Conservation (phyloP, 2,329 filamentous ascomycete species). For the Camillea tinctor region DNA sequence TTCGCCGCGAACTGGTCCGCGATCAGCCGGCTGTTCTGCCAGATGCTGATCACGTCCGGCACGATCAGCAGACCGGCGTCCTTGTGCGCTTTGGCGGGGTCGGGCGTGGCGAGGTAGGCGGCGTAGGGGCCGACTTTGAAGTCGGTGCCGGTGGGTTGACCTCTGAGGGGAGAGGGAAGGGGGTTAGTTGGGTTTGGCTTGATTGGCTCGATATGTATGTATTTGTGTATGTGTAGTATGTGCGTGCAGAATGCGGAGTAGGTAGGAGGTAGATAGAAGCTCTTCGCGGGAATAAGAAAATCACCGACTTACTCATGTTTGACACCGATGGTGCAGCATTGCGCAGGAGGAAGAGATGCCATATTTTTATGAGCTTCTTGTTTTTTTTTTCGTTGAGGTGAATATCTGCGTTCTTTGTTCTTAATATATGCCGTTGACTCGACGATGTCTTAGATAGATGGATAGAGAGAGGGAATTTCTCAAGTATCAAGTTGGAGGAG, state of each 20-base stretch:
- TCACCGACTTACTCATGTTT: conserved; percentile 50
- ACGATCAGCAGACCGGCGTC: conserved; percentile 45
- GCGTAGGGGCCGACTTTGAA: conserved; percentile 48
- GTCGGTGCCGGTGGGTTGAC: conserved; percentile 44
- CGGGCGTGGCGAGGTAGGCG: conserved; percentile 51
- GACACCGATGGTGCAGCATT: conserved; percentile 53
- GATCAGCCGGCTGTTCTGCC: conserved; percentile 62
- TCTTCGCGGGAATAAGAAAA: neutral
- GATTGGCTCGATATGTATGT: neutral
- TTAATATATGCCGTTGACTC: neutral
- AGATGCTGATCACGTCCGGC: conserved; percentile 52
- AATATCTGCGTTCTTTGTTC: neutral
- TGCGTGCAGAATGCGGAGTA: too few species aligned
- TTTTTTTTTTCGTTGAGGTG: neutral
- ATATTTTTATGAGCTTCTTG: conserved; percentile 33
- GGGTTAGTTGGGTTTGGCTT: conserved; percentile 51
- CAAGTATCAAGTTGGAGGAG: neutral
- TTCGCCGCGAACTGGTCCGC: conserved; percentile 74
- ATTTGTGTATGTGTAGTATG: too few species aligned
- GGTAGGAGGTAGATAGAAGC: neutral
- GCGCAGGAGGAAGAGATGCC: conserved; percentile 52
- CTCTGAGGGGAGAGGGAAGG: conserved; percentile 35
- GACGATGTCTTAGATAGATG: too few species aligned
- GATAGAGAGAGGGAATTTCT: too few species aligned
- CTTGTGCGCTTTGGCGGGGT: conserved; percentile 36